phyloP scores from a whole-genome alignment of 495 filamentous ascomycete species.

The Talaromyces adpressus region DNA sequence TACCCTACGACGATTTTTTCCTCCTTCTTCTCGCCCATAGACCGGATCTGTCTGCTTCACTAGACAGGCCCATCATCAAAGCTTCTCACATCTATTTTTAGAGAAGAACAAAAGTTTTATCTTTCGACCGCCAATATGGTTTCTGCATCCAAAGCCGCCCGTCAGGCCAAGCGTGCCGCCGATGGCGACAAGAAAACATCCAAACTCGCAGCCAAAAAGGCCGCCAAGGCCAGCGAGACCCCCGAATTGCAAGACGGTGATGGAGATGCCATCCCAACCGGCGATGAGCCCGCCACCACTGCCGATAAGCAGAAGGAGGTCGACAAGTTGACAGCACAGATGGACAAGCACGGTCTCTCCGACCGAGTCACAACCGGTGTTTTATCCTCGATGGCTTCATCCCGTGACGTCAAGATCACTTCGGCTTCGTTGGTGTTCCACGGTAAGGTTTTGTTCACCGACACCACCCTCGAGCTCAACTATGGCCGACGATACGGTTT shows the following conservation, averaged over 20 bases:
- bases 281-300: conserved; percentile 63
- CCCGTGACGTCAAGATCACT: conserved; percentile 93
- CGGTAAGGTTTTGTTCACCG: conserved; percentile 89
- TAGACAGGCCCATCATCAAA: neutral
- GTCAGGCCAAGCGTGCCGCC: conserved; percentile 88
- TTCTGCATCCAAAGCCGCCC: conserved; percentile 95
- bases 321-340: conserved; percentile 74
- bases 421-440: conserved; percentile 94
- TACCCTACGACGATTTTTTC: conserved; percentile 13
- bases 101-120: neutral
- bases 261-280: conserved; percentile 46
- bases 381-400: conserved; percentile 71
- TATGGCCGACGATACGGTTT: conserved; percentile 90
- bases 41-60: neutral
- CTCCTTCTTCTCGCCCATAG: neutral
- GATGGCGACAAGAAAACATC: conserved; percentile 63
- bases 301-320: conserved; percentile 70
- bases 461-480: conserved; percentile 88
- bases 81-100: neutral
- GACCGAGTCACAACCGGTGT: conserved; percentile 99
- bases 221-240: conserved; percentile 56
- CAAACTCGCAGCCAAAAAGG: conserved; percentile 59
- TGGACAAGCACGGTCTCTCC: conserved; percentile 92
- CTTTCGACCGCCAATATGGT: conserved; percentile 42
- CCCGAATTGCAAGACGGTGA: conserved; percentile 47